phyloP scores from a whole-genome alignment of 2,329 filamentous ascomycete genomes.

The Phialocephala sp. region DNA sequence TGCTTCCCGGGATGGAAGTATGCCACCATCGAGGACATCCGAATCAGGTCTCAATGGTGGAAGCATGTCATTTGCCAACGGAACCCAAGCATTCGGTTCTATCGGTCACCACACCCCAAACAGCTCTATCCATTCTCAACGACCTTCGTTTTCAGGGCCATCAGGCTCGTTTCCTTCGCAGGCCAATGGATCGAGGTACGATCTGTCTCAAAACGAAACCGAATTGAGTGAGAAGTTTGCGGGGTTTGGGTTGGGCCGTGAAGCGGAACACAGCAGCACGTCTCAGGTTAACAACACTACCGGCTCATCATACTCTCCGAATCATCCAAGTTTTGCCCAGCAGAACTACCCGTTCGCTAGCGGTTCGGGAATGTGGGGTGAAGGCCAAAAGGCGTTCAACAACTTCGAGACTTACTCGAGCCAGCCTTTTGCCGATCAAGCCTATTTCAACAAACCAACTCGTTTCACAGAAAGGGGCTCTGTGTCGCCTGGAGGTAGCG shows the following conservation, averaged over 20 bases:
- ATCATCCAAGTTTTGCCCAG: constrained; percentile 33
- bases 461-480: constrained; percentile 39
- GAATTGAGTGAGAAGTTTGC: constrained; percentile 40
- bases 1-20: constrained; percentile 58
- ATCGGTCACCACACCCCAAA: constrained; percentile 47
- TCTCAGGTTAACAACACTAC: constrained; percentile 33
- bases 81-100: constrained; percentile 37
- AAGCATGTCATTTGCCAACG: constrained; percentile 33
- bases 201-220: constrained; percentile 35
- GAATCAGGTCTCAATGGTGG: constrained; percentile 47
- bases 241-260: constrained; percentile 34
- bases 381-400: constrained; percentile 36
- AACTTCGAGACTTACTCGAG: constrained; percentile 37
- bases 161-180: constrained; percentile 55
- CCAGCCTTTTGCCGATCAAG: constrained; percentile 41
- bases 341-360: constrained; percentile 35
- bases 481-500: constrained; percentile 41
- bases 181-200: constrained; percentile 46
- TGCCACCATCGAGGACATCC: constrained; percentile 61
- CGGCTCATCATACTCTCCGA: constrained; percentile 37
- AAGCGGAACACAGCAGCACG: constrained; percentile 32
- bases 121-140: constrained; percentile 55
- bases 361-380: constrained; percentile 39
- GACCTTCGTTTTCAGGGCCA: constrained; percentile 50
- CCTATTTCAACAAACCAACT: constrained; percentile 37